Evolutionary conservation across 768 basidiomycete genomes (phyloP), one percentile per base, ranked within the genome.

Genomic region (Lentinus tigrinus): DNA sequence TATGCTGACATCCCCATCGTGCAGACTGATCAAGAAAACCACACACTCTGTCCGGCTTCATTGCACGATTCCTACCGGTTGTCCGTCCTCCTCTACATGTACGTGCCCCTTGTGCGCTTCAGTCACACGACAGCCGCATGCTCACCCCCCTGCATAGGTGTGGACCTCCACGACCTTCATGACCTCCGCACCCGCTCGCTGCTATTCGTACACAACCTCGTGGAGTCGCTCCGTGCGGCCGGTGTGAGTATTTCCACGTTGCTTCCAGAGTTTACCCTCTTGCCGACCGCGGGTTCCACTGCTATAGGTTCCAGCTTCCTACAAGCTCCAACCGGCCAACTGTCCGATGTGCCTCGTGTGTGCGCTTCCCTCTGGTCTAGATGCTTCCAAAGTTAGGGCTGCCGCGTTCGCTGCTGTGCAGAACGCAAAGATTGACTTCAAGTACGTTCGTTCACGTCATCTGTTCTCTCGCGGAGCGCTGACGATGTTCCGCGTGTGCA

Each of bases 151-250:
- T 14, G 17, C 13, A 11, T 55, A 88, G 87, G 78, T 65, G 70
- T 81, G 60, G 87, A 89, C 70, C 76, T 89, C 31, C 81, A 88
- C 65, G 88, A 90, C 72, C 76, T 89, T 57, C 76, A 89, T 53
- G 82, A 86, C 64, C 70, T 88, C 39, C 82, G 84, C 46, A 79
- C 85, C 47, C 80, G 84, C 44, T 81, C 82, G 40, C 75, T 90
- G 14, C 62, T 80, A 26, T 85, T 88, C 70, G 78, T 89, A 40
- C 88, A 89, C 65, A 78, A 83, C 61, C 74, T 88, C 28, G 66
- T 87, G 42, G 80, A 83, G 62, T 78, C 80, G 3, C 78, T 90
- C 42, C 81, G 82, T 39, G 77, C 81, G 2, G 77, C 80, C 54
- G 87, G 86, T 65, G 88, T 90, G 65, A 65, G 55, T 54, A 24